These are phyloP conservation scores for Cryptococcus amylolentus DNA, from an alignment of 1,284 basidiomycete species.

Conservation along the genomic window DNA sequence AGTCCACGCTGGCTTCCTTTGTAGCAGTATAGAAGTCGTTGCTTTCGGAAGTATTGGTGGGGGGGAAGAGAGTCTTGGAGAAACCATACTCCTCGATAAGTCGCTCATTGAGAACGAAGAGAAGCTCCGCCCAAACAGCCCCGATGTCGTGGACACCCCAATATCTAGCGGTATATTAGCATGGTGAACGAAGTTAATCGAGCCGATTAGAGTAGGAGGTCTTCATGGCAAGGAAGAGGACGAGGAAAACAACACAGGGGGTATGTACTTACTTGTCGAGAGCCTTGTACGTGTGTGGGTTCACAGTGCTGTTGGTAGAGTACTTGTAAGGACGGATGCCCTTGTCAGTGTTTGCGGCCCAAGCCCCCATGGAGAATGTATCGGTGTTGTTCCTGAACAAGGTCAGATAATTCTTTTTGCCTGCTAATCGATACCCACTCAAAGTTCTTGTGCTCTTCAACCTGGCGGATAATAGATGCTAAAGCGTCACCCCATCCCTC, in stretches of 20 bases:
- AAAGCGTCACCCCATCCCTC: slow-evolving; percentile 72
- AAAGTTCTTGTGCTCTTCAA: slow-evolving; percentile 59
- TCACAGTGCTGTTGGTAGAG: slow-evolving; percentile 69
- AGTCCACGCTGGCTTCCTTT: slow-evolving; percentile 31
- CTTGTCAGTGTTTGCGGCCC: slow-evolving; percentile 73
- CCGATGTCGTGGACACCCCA: slow-evolving; percentile 69
- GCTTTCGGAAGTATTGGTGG: slow-evolving; percentile 49
- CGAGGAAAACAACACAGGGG: neutral
- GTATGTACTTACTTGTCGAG: slow-evolving; percentile 62
- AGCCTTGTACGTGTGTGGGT: slow-evolving; percentile 93
- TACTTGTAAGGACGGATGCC: slow-evolving; percentile 90
- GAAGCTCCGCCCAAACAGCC: slow-evolving; percentile 93
- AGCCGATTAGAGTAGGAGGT: too few species aligned
- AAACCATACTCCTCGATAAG: slow-evolving; percentile 79
- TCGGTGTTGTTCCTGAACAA: slow-evolving; percentile 47
- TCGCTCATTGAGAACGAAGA: slow-evolving; percentile 75
- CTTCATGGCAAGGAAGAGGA: neutral
- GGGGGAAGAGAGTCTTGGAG: slow-evolving; percentile 74
- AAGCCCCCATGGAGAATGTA: slow-evolving; percentile 80
- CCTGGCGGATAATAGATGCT: slow-evolving; percentile 78
- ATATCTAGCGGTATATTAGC: slow-evolving; percentile 14
- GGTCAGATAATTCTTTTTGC: slow-evolving; percentile 7
- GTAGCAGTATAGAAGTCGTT: slow-evolving; percentile 65
- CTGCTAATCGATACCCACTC: slow-evolving; percentile 7
- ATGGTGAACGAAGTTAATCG: neutral